phyloP scores from a whole-genome alignment of 129 eudicot genomes.

The Artemisia tridentata region DNA sequence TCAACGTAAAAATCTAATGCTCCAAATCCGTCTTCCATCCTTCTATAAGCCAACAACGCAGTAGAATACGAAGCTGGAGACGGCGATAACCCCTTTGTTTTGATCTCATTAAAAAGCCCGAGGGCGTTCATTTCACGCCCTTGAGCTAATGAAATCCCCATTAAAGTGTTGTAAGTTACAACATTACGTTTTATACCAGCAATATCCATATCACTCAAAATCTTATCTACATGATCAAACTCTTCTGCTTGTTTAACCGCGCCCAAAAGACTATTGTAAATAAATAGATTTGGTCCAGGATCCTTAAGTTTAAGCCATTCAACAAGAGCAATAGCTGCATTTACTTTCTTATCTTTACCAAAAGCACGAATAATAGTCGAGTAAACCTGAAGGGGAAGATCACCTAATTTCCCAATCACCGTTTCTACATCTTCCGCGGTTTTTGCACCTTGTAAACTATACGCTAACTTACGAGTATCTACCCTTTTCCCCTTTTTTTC shows the following conservation, averaged over 20 bases:
- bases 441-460: conserved; percentile 51
- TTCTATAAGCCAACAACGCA: conserved; percentile 66
- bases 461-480: conserved; percentile 58
- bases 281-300: conserved; percentile 58
- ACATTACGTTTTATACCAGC: conserved; percentile 64
- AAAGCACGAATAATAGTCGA: conserved; percentile 63
- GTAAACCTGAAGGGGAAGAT: conserved; percentile 73
- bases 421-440: conserved; percentile 67
- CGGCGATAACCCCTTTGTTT: conserved; percentile 58
- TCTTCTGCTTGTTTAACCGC: conserved; percentile 60
- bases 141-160: conserved; percentile 70
- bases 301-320: conserved; percentile 71
- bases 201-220: conserved; percentile 56
- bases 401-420: conserved; percentile 55
- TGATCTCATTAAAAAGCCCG: conserved; percentile 58
- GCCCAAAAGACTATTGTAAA: conserved; percentile 77
- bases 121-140: conserved; percentile 69
- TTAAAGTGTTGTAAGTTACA: conserved; percentile 82
- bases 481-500: conserved; percentile 35
- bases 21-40: conserved; percentile 85
- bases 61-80: conserved; percentile 89
- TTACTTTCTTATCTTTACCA: conserved; percentile 67
- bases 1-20: conserved; percentile 60
- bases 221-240: conserved; percentile 42
- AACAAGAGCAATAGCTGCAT: conserved; percentile 69